Conservation (phyloP, 2,329 filamentous ascomycete species). For the Epichloe bromicola region DNA sequence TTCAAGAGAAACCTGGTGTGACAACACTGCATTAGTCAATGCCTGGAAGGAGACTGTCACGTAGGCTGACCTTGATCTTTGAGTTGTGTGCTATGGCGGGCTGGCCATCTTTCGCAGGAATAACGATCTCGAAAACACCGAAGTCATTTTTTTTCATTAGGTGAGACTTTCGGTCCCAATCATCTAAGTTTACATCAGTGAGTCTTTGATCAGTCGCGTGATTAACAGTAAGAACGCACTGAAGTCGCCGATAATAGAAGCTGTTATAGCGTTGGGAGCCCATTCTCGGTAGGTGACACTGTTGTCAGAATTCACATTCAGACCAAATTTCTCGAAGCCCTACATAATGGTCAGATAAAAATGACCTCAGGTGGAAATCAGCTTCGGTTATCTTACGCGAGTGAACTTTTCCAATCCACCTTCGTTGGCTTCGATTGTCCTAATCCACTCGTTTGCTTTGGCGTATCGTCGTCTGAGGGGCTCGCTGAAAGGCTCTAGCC, state of each 20-base stretch:
- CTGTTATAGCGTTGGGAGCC: constrained; percentile 79
- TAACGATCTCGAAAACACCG: constrained; percentile 72
- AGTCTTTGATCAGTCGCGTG: constrained; percentile 9
- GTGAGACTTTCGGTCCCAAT: constrained; percentile 72
- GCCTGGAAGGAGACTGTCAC: background rate
- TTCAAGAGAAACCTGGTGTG: constrained; percentile 62
- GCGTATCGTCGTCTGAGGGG: constrained; percentile 62
- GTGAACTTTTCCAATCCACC: constrained; percentile 89
- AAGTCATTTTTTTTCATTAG: constrained; percentile 76
- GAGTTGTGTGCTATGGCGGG: constrained; percentile 82
- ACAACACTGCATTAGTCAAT: background rate
- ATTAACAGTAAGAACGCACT: constrained; percentile 45
- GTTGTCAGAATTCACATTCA: constrained; percentile 69
- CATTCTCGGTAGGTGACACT: constrained; percentile 90
- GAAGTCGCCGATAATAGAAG: constrained; percentile 87
- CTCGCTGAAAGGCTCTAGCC: constrained; percentile 73
- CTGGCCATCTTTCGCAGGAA: constrained; percentile 61
- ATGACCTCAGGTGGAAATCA: background rate
- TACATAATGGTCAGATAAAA: constrained; percentile 22
- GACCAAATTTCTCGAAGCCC: constrained; percentile 78
- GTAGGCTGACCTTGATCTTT: constrained; percentile 68
- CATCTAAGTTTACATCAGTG: constrained; percentile 40
- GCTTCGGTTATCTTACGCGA: constrained; percentile 37
- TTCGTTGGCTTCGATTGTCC: constrained; percentile 67
- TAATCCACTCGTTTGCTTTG: constrained; percentile 77